Evolutionary conservation across 2,329 filamentous ascomycete genomes (phyloP), one percentile per base, ranked within the genome.

Genomic region (Dothideomycetes sp.): DNA sequence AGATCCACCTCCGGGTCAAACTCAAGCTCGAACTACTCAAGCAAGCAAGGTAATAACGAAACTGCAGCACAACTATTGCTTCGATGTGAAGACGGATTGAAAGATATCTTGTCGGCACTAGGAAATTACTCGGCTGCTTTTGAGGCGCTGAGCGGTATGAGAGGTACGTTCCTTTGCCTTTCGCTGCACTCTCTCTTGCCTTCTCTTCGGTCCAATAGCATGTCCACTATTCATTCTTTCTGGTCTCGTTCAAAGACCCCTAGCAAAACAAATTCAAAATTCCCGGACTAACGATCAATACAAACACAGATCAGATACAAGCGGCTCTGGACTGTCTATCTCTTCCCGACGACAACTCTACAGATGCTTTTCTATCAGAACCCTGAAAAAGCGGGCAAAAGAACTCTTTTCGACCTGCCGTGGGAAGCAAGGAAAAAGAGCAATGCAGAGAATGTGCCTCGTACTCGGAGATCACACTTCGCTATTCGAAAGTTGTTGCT

Each of bases 91-190:
- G 22, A 20, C 16, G 46, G 47, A 5, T 15, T 51, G 8, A 29
- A 40, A 9, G 25, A 29, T 15, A 35, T 51, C 3, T 15, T 49
- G 17, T 19, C 10, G 5, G 45, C 47, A 2, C 22, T 51, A 16
- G 43, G 41, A 9, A 47, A 47, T 27, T 51, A 49, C 19, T 32
- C 45, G 11, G 11, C 44, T 10, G 44, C 47, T 0, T 48, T 45
- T 27, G 49, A 51, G 38, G 47, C 49, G 10, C 24, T 51, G 18
- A 27, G 39, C 8, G 49, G 49, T 2, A 51, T 51, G 49, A 45
- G 45, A 33, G 41, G 47, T 49, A n/a, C 27, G 47, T 45, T 20
- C 13, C 12, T 30, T 11, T 25, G 5, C 18, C 22, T 7, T 24
- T 24, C 12, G 7, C 12, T 18, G 13, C 19, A 7, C 15, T 33